phyloP scores from a whole-genome alignment of 106 monocot species.

The Dendrobium huoshanense region DNA sequence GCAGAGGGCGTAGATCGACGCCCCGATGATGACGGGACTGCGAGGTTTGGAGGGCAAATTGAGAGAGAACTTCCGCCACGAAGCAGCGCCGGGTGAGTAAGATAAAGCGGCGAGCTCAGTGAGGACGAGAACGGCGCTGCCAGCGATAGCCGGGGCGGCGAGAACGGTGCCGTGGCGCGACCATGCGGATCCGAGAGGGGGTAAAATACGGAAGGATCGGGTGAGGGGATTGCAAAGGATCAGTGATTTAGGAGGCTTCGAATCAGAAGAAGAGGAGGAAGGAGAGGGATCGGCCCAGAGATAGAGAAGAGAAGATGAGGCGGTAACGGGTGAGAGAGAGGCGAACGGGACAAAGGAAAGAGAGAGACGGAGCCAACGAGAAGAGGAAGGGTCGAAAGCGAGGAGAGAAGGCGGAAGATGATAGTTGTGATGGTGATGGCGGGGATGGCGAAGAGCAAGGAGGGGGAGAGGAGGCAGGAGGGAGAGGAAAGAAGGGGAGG shows the following conservation, averaged over 20 bases:
- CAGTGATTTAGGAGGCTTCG: conserved; percentile 43
- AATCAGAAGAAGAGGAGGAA: neutral
- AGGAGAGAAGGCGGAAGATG: conserved; percentile 20
- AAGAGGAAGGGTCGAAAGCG: conserved; percentile 34
- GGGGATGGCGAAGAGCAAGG: conserved; percentile 55
- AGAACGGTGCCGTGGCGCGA: conserved; percentile 96
- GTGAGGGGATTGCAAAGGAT: conserved; percentile 83
- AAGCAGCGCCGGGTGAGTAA: conserved; percentile 33
- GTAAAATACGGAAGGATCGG: conserved; percentile 51
- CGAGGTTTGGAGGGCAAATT: conserved; percentile 87
- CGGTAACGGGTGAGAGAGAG: conserved; percentile 38
- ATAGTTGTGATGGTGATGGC: conserved; percentile 14
- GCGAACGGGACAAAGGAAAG: conserved; percentile 35
- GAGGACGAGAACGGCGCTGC: conserved; percentile 65
- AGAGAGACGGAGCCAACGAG: conserved; percentile 38
- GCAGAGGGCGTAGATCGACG: conserved; percentile 52
- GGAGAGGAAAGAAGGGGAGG: conserved; percentile 36
- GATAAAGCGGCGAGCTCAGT: conserved; percentile 83
- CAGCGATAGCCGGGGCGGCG: conserved; percentile 24
- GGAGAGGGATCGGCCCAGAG: neutral
- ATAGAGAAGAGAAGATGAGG: conserved; percentile 40
- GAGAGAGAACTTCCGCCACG: conserved; percentile 80
- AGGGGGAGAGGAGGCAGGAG: conserved; percentile 41
- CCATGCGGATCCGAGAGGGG: conserved; percentile 96
- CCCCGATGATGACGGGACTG: conserved; percentile 51